A percentile compares a stretch with the other conserved stretches of the same genome.
phyloP scores from a whole-genome alignment of 208 protist species.

The Crithidia fasciculata region DNA sequence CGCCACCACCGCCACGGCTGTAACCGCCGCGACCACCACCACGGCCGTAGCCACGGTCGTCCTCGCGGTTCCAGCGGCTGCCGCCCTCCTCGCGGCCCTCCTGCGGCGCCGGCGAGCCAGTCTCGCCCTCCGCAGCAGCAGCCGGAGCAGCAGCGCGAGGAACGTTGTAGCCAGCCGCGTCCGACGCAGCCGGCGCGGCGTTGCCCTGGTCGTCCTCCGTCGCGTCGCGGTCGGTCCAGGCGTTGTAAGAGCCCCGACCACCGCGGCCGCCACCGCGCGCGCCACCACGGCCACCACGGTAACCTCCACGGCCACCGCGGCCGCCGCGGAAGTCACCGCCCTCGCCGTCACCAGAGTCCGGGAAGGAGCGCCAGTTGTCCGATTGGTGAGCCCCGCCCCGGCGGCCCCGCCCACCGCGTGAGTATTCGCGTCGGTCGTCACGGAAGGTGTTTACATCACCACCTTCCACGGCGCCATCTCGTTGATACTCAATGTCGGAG shows the following conservation, averaged over 20 bases:
- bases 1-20: slow-evolving; percentile 17
- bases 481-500: slow-evolving; percentile 58
- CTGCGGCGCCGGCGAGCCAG: slow-evolving; percentile 1
- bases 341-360: slow-evolving; percentile 21
- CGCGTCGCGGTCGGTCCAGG: slow-evolving; percentile 28
- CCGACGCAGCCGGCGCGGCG: slow-evolving; percentile 10
- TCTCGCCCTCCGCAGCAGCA: not conserved
- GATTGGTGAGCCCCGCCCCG: slow-evolving; percentile 39
- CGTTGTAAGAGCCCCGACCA: slow-evolving; percentile 26
- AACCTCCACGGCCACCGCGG: slow-evolving; percentile 19
- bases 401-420: slow-evolving; percentile 46
- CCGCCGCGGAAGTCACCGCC: slow-evolving; percentile 24
- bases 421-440: slow-evolving; percentile 50
- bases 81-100: slow-evolving; percentile 16
- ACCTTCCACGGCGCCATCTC: slow-evolving; percentile 47
- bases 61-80: slow-evolving; percentile 26
- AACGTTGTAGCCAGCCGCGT: slow-evolving; percentile 9
- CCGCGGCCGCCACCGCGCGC: slow-evolving; percentile 32
- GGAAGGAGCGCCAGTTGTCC: slow-evolving; percentile 51
- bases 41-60: slow-evolving; percentile 28
- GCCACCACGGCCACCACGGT: slow-evolving; percentile 24
- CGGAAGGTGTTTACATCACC: slow-evolving; percentile 39
- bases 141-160: not conserved
- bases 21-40: slow-evolving; percentile 16
- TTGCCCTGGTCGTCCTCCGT: slow-evolving; percentile 17